Evolutionary conservation across 345 rosid species (phyloP).

Genomic region (Hevea brasiliensis): DNA sequence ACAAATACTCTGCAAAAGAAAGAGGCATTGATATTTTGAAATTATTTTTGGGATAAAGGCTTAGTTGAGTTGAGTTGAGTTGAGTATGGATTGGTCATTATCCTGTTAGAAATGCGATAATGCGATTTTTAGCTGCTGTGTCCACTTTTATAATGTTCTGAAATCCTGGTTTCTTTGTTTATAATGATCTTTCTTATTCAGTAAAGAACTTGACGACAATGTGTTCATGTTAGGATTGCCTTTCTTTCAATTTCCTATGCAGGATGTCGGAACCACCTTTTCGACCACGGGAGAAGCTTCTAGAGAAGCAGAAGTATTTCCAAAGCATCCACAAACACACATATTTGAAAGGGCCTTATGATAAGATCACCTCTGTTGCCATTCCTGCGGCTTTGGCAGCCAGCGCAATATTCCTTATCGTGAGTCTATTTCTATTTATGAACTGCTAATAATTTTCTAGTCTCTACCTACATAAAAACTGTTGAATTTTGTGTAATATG

Average conservation of each 20-base stretch:
- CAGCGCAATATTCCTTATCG: constrained; percentile 57
- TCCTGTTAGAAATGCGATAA: too few relatives aligned
- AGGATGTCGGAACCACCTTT: constrained; percentile 75
- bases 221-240: not conserved
- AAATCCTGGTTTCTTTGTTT: too few relatives aligned
- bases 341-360: constrained; percentile 75
- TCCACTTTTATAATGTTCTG: too few relatives aligned
- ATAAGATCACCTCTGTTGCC: constrained; percentile 85
- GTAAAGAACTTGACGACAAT: not conserved
- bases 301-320: constrained; percentile 75
- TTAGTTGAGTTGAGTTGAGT: too few relatives aligned
- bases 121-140: too few relatives aligned
- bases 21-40: too few relatives aligned
- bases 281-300: constrained; percentile 78
- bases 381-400: constrained; percentile 76
- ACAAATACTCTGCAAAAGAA: too few relatives aligned
- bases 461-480: not conserved
- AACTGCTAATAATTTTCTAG: not conserved
- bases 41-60: too few relatives aligned
- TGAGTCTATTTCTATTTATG: constrained; percentile 35
- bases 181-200: too few relatives aligned
- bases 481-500: not conserved
- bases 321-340: constrained; percentile 80
- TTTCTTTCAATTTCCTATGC: constrained; percentile 9
- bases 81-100: too few relatives aligned